Conservation (phyloP, 2,329 filamentous ascomycete species). For the Botrytis tulipae region DNA sequence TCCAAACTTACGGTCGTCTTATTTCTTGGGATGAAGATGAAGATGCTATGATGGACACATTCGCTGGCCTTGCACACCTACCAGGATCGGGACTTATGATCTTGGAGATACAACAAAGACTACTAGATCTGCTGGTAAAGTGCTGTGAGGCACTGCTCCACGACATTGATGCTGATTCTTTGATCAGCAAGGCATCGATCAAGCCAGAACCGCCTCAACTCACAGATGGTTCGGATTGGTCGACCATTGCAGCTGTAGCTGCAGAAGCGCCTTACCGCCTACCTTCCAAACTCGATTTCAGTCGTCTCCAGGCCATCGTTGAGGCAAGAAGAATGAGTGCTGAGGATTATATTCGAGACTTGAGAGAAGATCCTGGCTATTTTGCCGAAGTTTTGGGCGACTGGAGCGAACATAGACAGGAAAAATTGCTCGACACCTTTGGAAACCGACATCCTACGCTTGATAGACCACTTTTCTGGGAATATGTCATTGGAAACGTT, state of each 20-base stretch:
- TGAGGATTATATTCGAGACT: conserved; percentile 55
- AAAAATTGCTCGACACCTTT: conserved; percentile 44
- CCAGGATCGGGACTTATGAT: conserved; percentile 50
- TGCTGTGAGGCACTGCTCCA: conserved; percentile 51
- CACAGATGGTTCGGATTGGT: conserved; percentile 39
- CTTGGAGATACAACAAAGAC: conserved; percentile 50
- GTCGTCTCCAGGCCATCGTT: conserved; percentile 46
- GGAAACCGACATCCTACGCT: conserved; percentile 33
- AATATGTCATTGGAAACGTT: conserved; percentile 40
- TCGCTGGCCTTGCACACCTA: conserved; percentile 40
- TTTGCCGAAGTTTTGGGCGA: not conserved
- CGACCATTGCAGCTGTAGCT: conserved; percentile 43
- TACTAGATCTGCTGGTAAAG: conserved; percentile 49
- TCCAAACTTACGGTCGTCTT: conserved; percentile 41
- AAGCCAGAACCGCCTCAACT: conserved; percentile 42
- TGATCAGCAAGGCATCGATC: conserved; percentile 38
- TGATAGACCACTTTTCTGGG: conserved; percentile 41
- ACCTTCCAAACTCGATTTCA: conserved; percentile 48
- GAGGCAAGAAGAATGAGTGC: conserved; percentile 43
- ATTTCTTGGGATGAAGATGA: conserved; percentile 41
- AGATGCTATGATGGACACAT: conserved; percentile 43
- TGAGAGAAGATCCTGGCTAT: conserved; percentile 27
- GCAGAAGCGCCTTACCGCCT: conserved; percentile 53
- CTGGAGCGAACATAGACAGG: conserved; percentile 45
- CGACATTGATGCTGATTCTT: conserved; percentile 43